A percentile compares a stretch with the other conserved stretches of the same genome.
These are phyloP conservation scores for Xylaria intraflava DNA, from an alignment of 495 filamentous ascomycete genomes.

Conservation along the genomic window DNA sequence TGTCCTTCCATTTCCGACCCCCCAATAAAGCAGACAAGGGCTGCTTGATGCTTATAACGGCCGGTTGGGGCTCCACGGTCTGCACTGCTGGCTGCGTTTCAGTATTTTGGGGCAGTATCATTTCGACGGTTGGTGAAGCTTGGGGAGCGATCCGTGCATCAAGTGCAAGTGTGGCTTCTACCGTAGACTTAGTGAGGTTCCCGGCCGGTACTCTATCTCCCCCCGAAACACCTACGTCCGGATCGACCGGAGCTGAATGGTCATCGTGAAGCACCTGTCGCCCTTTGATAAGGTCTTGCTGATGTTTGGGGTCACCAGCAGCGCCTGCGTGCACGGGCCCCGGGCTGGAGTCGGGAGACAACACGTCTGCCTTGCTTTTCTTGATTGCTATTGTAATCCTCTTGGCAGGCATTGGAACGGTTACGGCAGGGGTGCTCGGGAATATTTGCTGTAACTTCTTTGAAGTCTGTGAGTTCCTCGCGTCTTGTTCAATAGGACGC, in stretches of 20 bases:
- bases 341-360: neutral
- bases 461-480: neutral
- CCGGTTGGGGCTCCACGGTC: neutral
- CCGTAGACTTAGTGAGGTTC: neutral
- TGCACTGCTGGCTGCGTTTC: neutral
- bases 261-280: neutral
- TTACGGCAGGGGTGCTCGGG: neutral
- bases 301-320: neutral
- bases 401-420: neutral
- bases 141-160: neutral
- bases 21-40: constrained; percentile 5
- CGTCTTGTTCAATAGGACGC: neutral
- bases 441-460: neutral
- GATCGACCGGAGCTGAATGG: neutral
- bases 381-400: neutral
- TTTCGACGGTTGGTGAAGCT: too few relatives aligned
- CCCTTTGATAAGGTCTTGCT: neutral
- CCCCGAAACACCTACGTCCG: neutral
- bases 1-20: constrained; percentile 10
- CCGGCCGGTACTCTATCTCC: neutral
- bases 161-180: neutral
- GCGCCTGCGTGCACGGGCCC: neutral
- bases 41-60: neutral
- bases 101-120: neutral
- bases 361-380: neutral